Conservation (phyloP, 106 monocot species). For the Apostasia ramifera region DNA sequence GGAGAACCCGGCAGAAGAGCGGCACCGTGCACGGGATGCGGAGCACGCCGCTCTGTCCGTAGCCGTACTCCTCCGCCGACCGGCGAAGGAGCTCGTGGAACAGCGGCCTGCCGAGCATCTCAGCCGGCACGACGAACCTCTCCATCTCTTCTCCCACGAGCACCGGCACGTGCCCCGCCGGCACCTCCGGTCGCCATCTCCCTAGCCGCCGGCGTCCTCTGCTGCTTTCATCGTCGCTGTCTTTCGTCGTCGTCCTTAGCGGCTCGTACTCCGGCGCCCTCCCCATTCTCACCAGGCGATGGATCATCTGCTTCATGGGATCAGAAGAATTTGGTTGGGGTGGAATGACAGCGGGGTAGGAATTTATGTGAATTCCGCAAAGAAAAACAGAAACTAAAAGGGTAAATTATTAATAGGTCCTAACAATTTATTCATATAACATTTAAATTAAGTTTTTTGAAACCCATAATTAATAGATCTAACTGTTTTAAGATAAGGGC, state of each 20-base stretch:
- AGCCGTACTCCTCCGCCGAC: constrained; percentile 43
- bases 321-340: no score
- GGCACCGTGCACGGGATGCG: constrained; percentile 29
- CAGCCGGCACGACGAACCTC: constrained; percentile 25
- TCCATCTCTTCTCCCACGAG: constrained; percentile 29
- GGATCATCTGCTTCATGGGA: constrained; percentile 36
- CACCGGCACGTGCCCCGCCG: constrained; percentile 35
- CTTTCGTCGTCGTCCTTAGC: neutral
- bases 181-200: neutral
- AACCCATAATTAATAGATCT: no score
- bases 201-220: neutral
- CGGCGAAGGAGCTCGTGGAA: constrained; percentile 29
- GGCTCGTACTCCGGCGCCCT: constrained; percentile 16
- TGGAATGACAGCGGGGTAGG: no score
- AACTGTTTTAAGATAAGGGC: no score
- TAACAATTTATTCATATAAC: no score
- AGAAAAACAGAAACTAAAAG: no score
- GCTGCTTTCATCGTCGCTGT: no score
- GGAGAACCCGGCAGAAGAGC: constrained; percentile 20
- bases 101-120: constrained; percentile 18
- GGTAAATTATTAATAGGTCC: no score
- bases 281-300: constrained; percentile 21
- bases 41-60: constrained; percentile 30
- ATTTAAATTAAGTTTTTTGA: no score
- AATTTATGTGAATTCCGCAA: no score